Conservation (phyloP, 805 yeast genomes). For the Metschnikowia borealis region DNA sequence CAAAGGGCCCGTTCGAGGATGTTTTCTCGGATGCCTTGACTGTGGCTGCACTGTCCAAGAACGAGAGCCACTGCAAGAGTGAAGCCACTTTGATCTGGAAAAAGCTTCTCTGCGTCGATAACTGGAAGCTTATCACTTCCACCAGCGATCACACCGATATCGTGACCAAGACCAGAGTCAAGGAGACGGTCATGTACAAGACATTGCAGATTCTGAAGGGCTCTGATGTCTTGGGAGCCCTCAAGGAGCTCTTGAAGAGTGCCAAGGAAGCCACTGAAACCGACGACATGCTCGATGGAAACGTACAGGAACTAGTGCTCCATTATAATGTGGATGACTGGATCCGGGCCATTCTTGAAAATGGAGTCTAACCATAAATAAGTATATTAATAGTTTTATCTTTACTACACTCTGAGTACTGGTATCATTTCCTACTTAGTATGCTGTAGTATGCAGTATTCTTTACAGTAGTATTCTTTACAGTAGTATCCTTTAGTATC, state of each 20-base stretch:
- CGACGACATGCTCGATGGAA: conserved; percentile 9
- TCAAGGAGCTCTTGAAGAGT: conserved; percentile 11
- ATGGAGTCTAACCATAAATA: conserved; percentile 10
- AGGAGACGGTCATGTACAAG: conserved; percentile 41
- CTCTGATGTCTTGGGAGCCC: not conserved
- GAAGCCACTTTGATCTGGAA: conserved; percentile 47
- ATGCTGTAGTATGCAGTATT: no score
- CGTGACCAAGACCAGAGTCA: conserved; percentile 34
- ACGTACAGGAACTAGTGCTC: conserved; percentile 15
- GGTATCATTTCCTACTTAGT: no score
- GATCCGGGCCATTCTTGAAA: conserved; percentile 14
- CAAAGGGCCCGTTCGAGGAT: conserved; percentile 15
- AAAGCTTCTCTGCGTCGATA: conserved; percentile 50
- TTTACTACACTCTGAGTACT: no score
- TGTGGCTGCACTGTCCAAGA: conserved; percentile 39
- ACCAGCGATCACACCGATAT: conserved; percentile 40
- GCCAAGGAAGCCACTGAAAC: conserved; percentile 3
- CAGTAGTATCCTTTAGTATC: no score
- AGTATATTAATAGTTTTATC: not conserved
- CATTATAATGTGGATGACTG: conserved; percentile 22
- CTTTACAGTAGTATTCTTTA: no score
- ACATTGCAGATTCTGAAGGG: conserved; percentile 28
- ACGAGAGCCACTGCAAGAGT: conserved; percentile 22
- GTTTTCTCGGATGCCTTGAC: conserved; percentile 46
- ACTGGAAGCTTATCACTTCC: conserved; percentile 43